phyloP scores from a whole-genome alignment of 2,329 filamentous ascomycete genomes.

The Nothophoma quercina region DNA sequence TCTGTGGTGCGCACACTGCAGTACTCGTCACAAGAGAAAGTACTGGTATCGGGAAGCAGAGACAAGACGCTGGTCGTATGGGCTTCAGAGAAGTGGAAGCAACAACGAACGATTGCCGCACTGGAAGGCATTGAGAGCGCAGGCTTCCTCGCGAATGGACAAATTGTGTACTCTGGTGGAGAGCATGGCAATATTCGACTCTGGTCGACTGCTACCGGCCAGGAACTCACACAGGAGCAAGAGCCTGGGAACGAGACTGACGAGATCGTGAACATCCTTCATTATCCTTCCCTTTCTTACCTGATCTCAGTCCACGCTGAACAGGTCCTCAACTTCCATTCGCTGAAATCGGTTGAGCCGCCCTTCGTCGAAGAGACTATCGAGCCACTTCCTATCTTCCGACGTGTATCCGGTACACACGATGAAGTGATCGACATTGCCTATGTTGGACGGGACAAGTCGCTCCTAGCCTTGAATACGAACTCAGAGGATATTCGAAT shows the following conservation, averaged over 20 bases:
- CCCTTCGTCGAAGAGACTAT: slow-evolving; percentile 56
- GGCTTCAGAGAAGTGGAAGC: slow-evolving; percentile 86
- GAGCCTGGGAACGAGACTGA: slow-evolving; percentile 65
- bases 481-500: slow-evolving; percentile 94
- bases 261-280: slow-evolving; percentile 75
- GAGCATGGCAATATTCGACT: slow-evolving; percentile 82
- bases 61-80: slow-evolving; percentile 96
- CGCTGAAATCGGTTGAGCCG: slow-evolving; percentile 55
- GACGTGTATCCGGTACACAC: slow-evolving; percentile 92
- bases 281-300: slow-evolving; percentile 70
- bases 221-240: slow-evolving; percentile 81
- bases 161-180: slow-evolving; percentile 82
- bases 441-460: slow-evolving; percentile 81
- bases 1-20: slow-evolving; percentile 91
- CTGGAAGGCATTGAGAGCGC: slow-evolving; percentile 85
- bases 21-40: slow-evolving; percentile 77
- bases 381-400: slow-evolving; percentile 67
- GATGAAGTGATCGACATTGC: slow-evolving; percentile 97
- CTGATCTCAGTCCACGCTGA: slow-evolving; percentile 87
- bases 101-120: slow-evolving; percentile 79
- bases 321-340: slow-evolving; percentile 83
- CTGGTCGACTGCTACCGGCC: slow-evolving; percentile 80
- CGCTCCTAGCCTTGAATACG: slow-evolving; percentile 86
- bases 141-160: slow-evolving; percentile 77
- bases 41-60: slow-evolving; percentile 82